Percentiles rank a stretch among this genome's conserved stretches.
Evolutionary conservation across 495 filamentous ascomycete species (phyloP).

Genomic region (Apiosordaria backusii): DNA sequence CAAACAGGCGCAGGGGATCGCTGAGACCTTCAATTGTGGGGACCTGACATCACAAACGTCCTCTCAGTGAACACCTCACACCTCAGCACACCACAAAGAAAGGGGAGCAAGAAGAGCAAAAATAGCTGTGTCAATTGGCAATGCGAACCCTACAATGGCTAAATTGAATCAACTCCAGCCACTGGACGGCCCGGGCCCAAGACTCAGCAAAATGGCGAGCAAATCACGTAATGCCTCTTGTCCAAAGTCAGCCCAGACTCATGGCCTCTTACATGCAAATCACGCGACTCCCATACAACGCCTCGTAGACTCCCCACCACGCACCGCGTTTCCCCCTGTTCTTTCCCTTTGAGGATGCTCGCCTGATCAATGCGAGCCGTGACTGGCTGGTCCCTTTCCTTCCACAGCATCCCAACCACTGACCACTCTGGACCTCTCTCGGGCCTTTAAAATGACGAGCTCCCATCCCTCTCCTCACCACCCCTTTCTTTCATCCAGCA

Average conservation of each 20-base stretch:
- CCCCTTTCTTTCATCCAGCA: constrained; percentile 10
- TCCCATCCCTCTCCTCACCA: constrained; percentile 15
- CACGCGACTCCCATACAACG: constrained; percentile 30
- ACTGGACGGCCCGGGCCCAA: neutral
- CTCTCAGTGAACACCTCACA: neutral
- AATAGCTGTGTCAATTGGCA: constrained; percentile 26
- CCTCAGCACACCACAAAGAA: constrained; percentile 11
- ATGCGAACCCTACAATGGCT: constrained; percentile 20
- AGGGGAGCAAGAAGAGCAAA: constrained; percentile 8
- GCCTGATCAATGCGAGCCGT: constrained; percentile 28
- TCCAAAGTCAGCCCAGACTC: constrained; percentile 26
- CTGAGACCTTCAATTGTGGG: constrained; percentile 21
- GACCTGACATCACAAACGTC: constrained; percentile 31
- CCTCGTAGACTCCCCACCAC: constrained; percentile 21
- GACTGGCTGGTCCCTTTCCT: constrained; percentile 18
- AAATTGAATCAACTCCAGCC: constrained; percentile 18
- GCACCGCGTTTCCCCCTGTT: constrained; percentile 20
- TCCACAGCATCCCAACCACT: constrained; percentile 3
- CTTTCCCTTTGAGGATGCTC: constrained; percentile 32
- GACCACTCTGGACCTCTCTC: neutral
- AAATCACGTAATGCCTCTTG: constrained; percentile 20
- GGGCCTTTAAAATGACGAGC: constrained; percentile 25
- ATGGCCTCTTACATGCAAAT: constrained; percentile 26
- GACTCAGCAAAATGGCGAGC: neutral
- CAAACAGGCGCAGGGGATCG: constrained; percentile 16